A percentile compares a stretch with the other conserved stretches of the same genome.
These are phyloP conservation scores for Agmasoma carcini DNA, from an alignment of 371 early-diverging fungal species.

Conservation along the genomic window DNA sequence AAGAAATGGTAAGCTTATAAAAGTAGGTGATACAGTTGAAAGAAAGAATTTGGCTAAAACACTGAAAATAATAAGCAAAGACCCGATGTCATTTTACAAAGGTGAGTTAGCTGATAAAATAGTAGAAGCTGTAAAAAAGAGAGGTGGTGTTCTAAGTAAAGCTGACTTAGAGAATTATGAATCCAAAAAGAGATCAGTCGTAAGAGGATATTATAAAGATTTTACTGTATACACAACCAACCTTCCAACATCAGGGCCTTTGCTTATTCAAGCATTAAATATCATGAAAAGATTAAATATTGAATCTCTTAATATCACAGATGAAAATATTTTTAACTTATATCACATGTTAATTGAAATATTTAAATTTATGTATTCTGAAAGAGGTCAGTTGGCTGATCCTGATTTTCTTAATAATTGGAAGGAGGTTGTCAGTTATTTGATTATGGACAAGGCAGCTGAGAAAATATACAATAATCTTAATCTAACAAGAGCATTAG, in stretches of 20 bases:
- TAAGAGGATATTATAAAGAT: slow-evolving; percentile 58
- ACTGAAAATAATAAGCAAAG: slow-evolving; percentile 60
- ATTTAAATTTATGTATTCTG: slow-evolving; percentile 71
- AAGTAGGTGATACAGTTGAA: slow-evolving; percentile 60
- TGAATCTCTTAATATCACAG: slow-evolving; percentile 53
- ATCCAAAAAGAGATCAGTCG: slow-evolving; percentile 58
- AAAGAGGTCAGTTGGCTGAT: slow-evolving; percentile 66
- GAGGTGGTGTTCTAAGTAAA: slow-evolving; percentile 66
- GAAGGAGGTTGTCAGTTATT: slow-evolving; percentile 41
- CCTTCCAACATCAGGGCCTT: slow-evolving; percentile 57
- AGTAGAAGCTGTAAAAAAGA: slow-evolving; percentile 57
- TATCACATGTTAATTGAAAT: slow-evolving; percentile 63
- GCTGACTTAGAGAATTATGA: slow-evolving; percentile 64
- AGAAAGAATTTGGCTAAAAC: slow-evolving; percentile 64
- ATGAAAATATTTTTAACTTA: slow-evolving; percentile 15
- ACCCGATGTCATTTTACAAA: slow-evolving; percentile 72
- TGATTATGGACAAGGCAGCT: slow-evolving; percentile 61
- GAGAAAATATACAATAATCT: slow-evolving; percentile 54
- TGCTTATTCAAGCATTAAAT: slow-evolving; percentile 68
- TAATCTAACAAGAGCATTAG: slow-evolving; percentile 12
- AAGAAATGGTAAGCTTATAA: slow-evolving; percentile 57
- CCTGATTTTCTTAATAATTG: slow-evolving; percentile 56
- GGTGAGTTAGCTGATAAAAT: slow-evolving; percentile 65
- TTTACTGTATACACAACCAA: slow-evolving; percentile 41
- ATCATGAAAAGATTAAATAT: slow-evolving; percentile 67